These are phyloP conservation scores for Aspergillus jensenii DNA, from an alignment of 2,329 filamentous ascomycete genomes.

Conservation along the genomic window DNA sequence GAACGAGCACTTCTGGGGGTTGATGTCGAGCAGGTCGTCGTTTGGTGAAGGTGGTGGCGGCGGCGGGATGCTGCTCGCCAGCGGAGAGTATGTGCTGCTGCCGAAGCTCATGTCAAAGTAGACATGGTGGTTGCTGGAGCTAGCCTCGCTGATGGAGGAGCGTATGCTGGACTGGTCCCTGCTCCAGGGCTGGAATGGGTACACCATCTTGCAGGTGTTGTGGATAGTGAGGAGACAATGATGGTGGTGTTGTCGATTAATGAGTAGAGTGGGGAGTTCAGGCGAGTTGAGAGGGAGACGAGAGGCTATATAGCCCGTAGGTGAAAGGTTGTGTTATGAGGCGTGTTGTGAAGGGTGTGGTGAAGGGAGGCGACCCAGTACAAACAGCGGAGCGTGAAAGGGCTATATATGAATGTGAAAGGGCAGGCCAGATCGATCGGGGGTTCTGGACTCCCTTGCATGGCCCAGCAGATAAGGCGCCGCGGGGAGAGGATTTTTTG, in stretches of 20 bases:
- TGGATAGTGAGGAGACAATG: not conserved
- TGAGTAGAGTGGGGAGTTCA: not conserved
- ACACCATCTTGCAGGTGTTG: conserved; percentile 14
- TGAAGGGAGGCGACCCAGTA: not conserved
- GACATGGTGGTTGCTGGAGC: conserved; percentile 17
- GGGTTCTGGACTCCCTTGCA: conserved; percentile 27
- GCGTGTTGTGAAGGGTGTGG: not conserved
- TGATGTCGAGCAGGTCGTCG: conserved; percentile 41
- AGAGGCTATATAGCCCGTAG: not conserved
- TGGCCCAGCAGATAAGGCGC: conserved; percentile 26
- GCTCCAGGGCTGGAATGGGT: conserved; percentile 24
- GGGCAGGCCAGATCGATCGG: conserved; percentile 24
- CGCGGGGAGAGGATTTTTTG: conserved; percentile 15
- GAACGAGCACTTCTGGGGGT: conserved; percentile 44
- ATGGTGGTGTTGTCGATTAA: not conserved
- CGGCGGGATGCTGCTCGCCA: conserved; percentile 29
- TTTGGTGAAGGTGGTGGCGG: conserved; percentile 41
- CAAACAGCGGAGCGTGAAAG: not conserved
- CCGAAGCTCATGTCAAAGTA: conserved; percentile 29
- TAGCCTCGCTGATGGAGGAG: conserved; percentile 22
- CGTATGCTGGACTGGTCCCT: conserved; percentile 21
- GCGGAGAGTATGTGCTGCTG: conserved; percentile 23
- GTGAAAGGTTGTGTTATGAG: not conserved
- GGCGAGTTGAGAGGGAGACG: not conserved
- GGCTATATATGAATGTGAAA: conserved; percentile 7